A percentile compares a stretch with the other conserved stretches of the same genome.
Evolutionary conservation across 2,329 filamentous ascomycete species (phyloP).

Genomic region (Penicillium occitanis): DNA sequence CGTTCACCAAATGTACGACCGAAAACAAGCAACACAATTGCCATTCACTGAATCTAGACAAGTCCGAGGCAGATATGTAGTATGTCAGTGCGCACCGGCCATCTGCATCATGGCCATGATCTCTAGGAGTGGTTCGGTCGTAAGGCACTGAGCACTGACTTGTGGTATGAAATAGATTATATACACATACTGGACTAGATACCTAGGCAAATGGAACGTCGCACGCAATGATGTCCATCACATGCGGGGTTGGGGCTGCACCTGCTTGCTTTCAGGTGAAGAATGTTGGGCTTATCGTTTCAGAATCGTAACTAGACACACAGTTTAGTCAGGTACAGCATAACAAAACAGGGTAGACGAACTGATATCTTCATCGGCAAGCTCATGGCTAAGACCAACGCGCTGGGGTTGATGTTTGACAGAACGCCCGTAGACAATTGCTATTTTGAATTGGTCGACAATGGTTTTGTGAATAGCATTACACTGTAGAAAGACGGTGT

Average conservation of each 20-base stretch:
- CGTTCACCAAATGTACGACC: conserved; percentile 5
- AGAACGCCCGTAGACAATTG: conserved; percentile 94
- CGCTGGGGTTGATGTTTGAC: conserved; percentile 98
- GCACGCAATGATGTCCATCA: conserved; percentile 9
- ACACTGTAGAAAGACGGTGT: conserved; percentile 59
- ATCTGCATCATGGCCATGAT: not conserved
- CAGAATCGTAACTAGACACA: conserved; percentile 60
- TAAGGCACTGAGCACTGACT: conserved; percentile 1
- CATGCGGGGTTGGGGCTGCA: conserved; percentile 6
- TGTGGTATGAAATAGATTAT: conserved; percentile 3
- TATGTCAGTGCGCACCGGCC: conserved; percentile 8
- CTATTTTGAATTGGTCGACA: conserved; percentile 90
- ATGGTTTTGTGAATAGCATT: conserved; percentile 97
- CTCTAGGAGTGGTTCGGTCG: not conserved
- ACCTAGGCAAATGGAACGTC: conserved; percentile 1
- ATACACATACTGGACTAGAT: not conserved
- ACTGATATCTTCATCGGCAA: conserved; percentile 97
- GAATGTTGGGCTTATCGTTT: conserved; percentile 56
- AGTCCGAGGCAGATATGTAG: not conserved
- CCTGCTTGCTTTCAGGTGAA: not conserved
- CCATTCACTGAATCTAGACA: conserved; percentile 2
- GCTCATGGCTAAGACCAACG: conserved; percentile 85
- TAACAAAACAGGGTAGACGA: conserved; percentile 41
- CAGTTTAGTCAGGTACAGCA: conserved; percentile 6
- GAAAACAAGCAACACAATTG: conserved; percentile 4